These are phyloP conservation scores for Verruconis gallopava DNA, from an alignment of 2,329 filamentous ascomycete species.

Conservation along the genomic window DNA sequence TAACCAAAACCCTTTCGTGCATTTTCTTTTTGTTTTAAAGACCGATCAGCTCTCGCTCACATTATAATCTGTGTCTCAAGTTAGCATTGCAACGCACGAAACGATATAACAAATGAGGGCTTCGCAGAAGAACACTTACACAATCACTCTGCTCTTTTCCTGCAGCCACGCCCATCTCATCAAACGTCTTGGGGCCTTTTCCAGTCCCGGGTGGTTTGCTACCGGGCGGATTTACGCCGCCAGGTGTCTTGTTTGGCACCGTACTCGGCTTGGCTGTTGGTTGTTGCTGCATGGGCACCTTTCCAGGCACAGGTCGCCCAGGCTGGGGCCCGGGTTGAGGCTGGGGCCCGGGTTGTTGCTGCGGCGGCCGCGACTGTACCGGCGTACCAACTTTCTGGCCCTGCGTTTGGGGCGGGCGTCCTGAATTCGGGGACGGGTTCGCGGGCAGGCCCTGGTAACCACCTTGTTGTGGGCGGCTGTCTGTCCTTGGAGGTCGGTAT, in stretches of 20 bases:
- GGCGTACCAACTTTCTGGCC: background rate
- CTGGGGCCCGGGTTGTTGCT: background rate
- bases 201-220: conserved; percentile 24
- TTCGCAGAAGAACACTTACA: conserved; percentile 57
- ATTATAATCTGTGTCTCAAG: conserved; percentile 24
- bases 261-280: background rate
- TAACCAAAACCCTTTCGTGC: no score
- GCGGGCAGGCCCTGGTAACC: background rate
- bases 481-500: conserved; percentile 4
- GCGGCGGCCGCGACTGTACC: background rate
- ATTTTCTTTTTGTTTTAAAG: no score
- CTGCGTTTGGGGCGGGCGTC: background rate
- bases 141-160: conserved; percentile 80
- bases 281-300: conserved; percentile 1
- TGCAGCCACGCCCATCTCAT: conserved; percentile 91
- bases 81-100: conserved; percentile 1
- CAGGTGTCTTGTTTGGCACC: conserved; percentile 2
- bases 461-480: background rate
- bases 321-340: background rate
- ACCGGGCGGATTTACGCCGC: conserved; percentile 1
- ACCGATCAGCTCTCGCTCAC: conserved; percentile 25
- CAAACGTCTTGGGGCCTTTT: conserved; percentile 88
- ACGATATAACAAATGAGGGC: no score
- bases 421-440: background rate
- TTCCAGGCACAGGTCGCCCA: no score